A percentile compares a stretch with the other conserved stretches of the same genome.
phyloP scores from a whole-genome alignment of 2,329 filamentous ascomycete species.

The Penicillium rolfsii region DNA sequence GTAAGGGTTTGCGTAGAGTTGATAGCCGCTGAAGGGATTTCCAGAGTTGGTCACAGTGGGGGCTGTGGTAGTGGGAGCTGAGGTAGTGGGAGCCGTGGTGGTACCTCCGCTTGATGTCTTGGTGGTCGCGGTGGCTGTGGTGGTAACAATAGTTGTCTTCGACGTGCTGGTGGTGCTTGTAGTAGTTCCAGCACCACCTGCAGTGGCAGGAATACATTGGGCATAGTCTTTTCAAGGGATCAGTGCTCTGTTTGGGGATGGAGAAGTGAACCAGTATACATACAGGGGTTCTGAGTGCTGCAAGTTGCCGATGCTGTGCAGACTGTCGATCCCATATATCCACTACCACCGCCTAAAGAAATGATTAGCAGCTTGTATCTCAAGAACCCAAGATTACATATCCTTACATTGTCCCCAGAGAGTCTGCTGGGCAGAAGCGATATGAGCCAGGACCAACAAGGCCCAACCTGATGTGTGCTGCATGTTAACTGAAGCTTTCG shows the following conservation, averaged over 20 bases:
- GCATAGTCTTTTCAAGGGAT: slow-evolving; percentile 12
- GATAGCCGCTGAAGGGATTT: slow-evolving; percentile 56
- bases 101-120: slow-evolving; percentile 2
- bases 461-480: slow-evolving; percentile 3
- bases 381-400: no score
- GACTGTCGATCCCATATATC: slow-evolving; percentile 13
- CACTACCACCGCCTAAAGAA: slow-evolving; percentile 15
- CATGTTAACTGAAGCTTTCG: slow-evolving; percentile 1
- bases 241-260: not conserved
- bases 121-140: slow-evolving; percentile 1
- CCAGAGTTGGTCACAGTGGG: slow-evolving; percentile 37
- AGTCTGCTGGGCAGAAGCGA: slow-evolving; percentile 11
- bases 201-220: slow-evolving; percentile 13
- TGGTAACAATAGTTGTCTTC: slow-evolving; percentile 3
- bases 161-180: slow-evolving; percentile 5
- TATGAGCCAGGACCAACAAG: slow-evolving; percentile 3
- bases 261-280: not conserved
- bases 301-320: slow-evolving; percentile 14
- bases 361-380: not conserved
- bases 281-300: slow-evolving; percentile 17
- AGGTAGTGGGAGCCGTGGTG: slow-evolving; percentile 7
- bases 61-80: slow-evolving; percentile 5
- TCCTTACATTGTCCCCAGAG: slow-evolving; percentile 15
- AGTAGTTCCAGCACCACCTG: not conserved
- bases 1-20: slow-evolving; percentile 57